Percentiles rank a stretch among this genome's conserved stretches.
These are phyloP conservation scores for Colletotrichum sp. DNA, from an alignment of 2,329 filamentous ascomycete species.

Conservation along the genomic window DNA sequence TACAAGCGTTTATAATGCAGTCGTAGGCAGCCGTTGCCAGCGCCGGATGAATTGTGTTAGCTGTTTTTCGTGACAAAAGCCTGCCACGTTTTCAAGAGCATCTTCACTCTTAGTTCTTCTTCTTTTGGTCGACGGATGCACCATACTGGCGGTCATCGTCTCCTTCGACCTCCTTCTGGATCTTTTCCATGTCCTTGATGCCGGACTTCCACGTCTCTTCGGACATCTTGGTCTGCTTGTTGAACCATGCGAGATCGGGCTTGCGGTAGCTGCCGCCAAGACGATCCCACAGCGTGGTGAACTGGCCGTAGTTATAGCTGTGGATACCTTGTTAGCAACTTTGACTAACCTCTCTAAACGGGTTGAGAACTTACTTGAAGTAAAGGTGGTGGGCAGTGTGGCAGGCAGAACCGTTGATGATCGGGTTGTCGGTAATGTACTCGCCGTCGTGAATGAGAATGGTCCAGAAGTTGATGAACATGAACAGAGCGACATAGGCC, in stretches of 20 bases:
- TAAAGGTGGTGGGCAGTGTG: constrained; percentile 77
- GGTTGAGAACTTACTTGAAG: constrained; percentile 18
- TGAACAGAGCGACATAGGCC: constrained; percentile 83
- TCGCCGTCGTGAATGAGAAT: constrained; percentile 97
- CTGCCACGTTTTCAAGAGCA: not conserved
- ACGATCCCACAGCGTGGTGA: constrained; percentile 77
- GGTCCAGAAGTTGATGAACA: constrained; percentile 96
- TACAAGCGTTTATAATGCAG: not conserved
- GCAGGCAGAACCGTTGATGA: constrained; percentile 94
- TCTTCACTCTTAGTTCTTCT: constrained; percentile 17
- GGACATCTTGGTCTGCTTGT: constrained; percentile 73
- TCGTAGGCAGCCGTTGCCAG: not conserved
- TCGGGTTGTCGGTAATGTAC: constrained; percentile 87
- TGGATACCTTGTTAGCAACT: constrained; percentile 58
- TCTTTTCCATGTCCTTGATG: constrained; percentile 67
- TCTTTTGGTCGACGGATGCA: constrained; percentile 23
- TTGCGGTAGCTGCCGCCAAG: constrained; percentile 75
- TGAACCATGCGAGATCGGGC: constrained; percentile 75
- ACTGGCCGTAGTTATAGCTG: constrained; percentile 73
- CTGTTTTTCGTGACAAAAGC: not conserved
- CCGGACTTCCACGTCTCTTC: constrained; percentile 67
- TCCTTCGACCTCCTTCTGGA: constrained; percentile 54
- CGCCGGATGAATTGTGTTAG: not conserved
- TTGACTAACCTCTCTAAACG: not conserved
- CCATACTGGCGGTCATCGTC: constrained; percentile 25